Evolutionary conservation across 306 rosid genomes (phyloP), one percentile per base, ranked within the genome.

Genomic region (Lagenaria siceraria): DNA sequence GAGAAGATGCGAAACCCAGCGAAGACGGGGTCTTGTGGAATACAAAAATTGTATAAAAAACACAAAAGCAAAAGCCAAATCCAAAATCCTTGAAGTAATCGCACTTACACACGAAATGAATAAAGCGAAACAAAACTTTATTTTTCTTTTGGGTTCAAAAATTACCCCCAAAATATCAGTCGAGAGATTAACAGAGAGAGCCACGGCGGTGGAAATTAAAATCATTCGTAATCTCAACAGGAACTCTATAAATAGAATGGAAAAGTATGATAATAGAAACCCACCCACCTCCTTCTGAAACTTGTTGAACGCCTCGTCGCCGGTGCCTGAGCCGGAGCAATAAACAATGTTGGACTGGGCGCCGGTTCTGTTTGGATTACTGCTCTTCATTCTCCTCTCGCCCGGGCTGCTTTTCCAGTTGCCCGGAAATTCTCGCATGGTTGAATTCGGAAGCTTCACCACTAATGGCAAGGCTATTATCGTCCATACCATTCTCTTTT

Each of bases 351-450:
- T 83, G 81, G 90, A 89, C 36, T 89, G 92, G 92, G 90, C 86
- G 19, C 92, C 92, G 18, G 43, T 86, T 56, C 24, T 85, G 1
- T 13, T 89, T 4, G 92, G 87, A 54, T 78, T 78, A 17, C 22
- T 89, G 36, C 51, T 89, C 9, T 89, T 86, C 89, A 52, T 89
- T 24, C 76, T 89, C 22, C 87, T 87, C 42, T 89, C 92, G 22
- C 92, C 92, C 0, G 92, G 92, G 0, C 84, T 86, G 21, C 81
- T 89, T 3, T 85, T 89, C 40, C 92, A 83, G 83, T 48, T 89
- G 9, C 92, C 90, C 6, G 90, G 89, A 29, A 83, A 85, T 64
- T 8, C 54, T 19, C 83, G 77, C 35, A 25, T 17, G 21, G 65
- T 87, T 3, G 89, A 89, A 68, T 89, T 89, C 29, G 86, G 89